Base-by-base conservation (phyloP, 192 early-diverging fungal species). In the Mortierella alpina region DNA sequence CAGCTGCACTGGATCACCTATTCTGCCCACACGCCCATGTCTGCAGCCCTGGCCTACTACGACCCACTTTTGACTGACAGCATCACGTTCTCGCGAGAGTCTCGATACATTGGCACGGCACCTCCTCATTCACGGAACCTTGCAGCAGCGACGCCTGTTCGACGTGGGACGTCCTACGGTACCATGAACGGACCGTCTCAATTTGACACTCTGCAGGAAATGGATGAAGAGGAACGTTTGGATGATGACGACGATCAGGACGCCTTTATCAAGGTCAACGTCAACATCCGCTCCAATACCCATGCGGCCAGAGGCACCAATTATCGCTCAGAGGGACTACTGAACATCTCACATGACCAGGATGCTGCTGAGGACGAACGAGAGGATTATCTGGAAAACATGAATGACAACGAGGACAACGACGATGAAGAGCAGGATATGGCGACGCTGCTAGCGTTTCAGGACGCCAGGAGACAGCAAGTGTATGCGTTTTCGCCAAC, bases 1-100 rank as follows among this genome's bases (percentile, higher is more conserved):
- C 77, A 80, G 23, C n/a, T 80, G 6, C 77, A 80, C 52, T 80
- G 77, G 77, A 80, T 80, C 46, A 57, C 59, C 9, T 80, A 80
- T 23, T 80, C 77, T 3, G 63, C 66, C 7, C 77, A 80, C 54
- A 80, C 77, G 10, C 77, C 77, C 46, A 80, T 80, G 77, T 80
- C 77, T n/a, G 77, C 77, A 5, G 58, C 65, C 2, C 66, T 80
- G 5, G 58, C 53, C 39, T 80, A 80, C 55, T 80, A 80, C 45
- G 77, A 80, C 20, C 77, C 77, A 31, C 44, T 63, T 18, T 23
- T 80, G 23, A 53, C 42, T 50, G 77, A 80, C 2, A 55, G 77
- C n/a, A 80, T 80, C 46, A 80, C 77, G 1, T 80, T 80, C 44
- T 68, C 70, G 3, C 49, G 77, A 48, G 77, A 80, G n/a, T 80